Percentiles rank a stretch among this genome's conserved stretches.
Conservation (phyloP, 2,329 filamentous ascomycete species). For the Samsoniella hepiali region DNA sequence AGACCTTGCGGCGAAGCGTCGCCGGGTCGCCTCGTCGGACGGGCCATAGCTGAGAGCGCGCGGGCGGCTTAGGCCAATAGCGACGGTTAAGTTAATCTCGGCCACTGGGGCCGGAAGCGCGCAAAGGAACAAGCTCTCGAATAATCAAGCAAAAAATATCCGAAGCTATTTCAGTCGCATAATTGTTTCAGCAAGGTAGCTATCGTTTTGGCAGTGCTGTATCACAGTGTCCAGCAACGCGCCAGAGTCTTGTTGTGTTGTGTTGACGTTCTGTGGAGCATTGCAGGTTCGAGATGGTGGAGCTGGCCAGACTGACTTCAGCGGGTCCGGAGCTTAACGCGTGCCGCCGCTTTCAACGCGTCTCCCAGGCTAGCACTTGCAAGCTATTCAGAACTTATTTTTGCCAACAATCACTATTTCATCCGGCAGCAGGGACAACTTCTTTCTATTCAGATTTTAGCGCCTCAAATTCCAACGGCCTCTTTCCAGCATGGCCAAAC, state of each 20-base stretch:
- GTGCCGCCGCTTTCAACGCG: conserved; percentile 10
- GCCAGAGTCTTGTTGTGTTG: conserved; percentile 13
- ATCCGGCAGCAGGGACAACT: no score
- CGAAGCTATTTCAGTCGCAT: not conserved
- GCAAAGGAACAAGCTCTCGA: not conserved
- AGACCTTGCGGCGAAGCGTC: conserved; percentile 32
- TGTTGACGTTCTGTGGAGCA: conserved; percentile 17
- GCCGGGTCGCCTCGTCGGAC: conserved; percentile 29
- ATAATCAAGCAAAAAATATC: not conserved
- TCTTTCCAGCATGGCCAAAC: conserved; percentile 37
- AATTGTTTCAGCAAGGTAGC: not conserved
- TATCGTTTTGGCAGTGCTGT: not conserved
- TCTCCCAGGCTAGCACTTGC: not conserved
- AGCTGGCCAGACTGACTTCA: not conserved
- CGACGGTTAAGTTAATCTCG: not conserved
- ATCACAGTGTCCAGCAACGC: not conserved
- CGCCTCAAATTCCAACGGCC: not conserved
- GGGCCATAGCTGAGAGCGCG: conserved; percentile 29
- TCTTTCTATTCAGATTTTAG: no score
- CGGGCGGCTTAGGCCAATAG: not conserved
- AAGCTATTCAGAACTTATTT: not conserved
- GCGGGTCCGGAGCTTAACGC: conserved; percentile 14
- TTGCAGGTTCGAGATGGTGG: conserved; percentile 11
- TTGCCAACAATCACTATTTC: not conserved
- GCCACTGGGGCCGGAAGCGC: not conserved